A percentile compares a stretch with the other conserved stretches of the same genome.
Evolutionary conservation across 805 yeast genomes (phyloP).

Genomic region (Candida odintsovae): DNA sequence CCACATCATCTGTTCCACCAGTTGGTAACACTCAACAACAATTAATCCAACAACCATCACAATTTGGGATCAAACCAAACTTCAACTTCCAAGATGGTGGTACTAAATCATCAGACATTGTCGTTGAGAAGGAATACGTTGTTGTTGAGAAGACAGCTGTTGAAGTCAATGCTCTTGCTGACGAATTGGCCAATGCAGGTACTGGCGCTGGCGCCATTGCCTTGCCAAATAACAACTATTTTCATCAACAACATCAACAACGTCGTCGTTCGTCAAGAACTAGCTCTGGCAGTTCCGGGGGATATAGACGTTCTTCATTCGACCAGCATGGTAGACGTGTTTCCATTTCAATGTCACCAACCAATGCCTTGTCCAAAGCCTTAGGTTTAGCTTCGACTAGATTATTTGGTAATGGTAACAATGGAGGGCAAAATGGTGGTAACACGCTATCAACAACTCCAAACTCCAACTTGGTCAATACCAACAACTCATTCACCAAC

Average conservation of each 20-base stretch:
- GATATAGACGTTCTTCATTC: constrained; percentile 50
- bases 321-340: constrained; percentile 47
- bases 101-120: constrained; percentile 36
- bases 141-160: constrained; percentile 93
- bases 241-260: constrained; percentile 16
- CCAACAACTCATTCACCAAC: constrained; percentile 19
- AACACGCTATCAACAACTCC: constrained; percentile 13
- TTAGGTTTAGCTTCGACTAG: constrained; percentile 83
- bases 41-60: not conserved
- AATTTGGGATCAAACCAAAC: constrained; percentile 2
- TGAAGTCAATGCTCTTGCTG: constrained; percentile 93
- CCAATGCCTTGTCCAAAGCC: constrained; percentile 86
- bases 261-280: constrained; percentile 38
- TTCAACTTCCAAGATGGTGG: constrained; percentile 14
- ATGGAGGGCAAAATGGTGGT: constrained; percentile 19
- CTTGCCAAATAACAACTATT: constrained; percentile 20
- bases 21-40: not conserved
- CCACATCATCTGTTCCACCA: not conserved
- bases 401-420: constrained; percentile 53
- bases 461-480: constrained; percentile 14
- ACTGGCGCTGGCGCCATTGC: constrained; percentile 43
- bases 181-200: constrained; percentile 71
- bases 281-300: constrained; percentile 39
- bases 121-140: constrained; percentile 80
- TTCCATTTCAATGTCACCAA: constrained; percentile 66